Evolutionary conservation across 2,329 filamentous ascomycete genomes (phyloP).

Genomic region (Diaporthe sp.): DNA sequence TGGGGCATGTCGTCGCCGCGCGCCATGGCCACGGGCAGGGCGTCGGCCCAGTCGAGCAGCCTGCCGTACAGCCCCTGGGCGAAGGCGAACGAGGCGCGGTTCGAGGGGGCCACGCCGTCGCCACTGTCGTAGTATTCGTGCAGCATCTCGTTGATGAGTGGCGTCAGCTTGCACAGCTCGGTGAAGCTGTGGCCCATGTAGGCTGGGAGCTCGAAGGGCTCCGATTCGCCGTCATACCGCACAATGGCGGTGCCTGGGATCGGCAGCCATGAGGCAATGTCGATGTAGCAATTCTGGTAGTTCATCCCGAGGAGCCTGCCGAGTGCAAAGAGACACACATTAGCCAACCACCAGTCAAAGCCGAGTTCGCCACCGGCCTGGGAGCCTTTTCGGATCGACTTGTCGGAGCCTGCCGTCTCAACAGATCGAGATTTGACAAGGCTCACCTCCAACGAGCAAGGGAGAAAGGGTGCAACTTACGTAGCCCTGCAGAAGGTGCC

Average conservation of each 20-base stretch:
- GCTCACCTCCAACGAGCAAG: no score
- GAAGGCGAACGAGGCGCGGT: conserved; percentile 39
- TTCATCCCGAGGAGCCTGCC: conserved; percentile 37
- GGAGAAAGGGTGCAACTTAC: conserved; percentile 21
- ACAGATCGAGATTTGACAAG: not conserved
- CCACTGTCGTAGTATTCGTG: conserved; percentile 39
- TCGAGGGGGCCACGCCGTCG: conserved; percentile 27
- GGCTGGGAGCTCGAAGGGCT: conserved; percentile 40
- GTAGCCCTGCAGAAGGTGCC: conserved; percentile 39
- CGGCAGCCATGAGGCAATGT: conserved; percentile 33
- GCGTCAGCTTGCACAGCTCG: conserved; percentile 41
- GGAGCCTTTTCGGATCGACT: not conserved
- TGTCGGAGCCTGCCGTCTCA: not conserved
- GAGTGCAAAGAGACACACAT: no score
- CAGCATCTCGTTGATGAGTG: conserved; percentile 39
- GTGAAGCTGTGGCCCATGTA: conserved; percentile 44
- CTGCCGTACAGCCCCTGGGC: conserved; percentile 42
- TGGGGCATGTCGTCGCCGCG: conserved; percentile 31
- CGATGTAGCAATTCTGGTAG: conserved; percentile 28
- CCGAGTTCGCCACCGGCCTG: not conserved
- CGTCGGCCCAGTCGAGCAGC: conserved; percentile 44
- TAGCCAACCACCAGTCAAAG: not conserved
- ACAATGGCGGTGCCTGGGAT: conserved; percentile 33
- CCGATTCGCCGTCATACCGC: conserved; percentile 4
- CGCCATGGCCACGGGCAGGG: conserved; percentile 33